These are phyloP conservation scores for Allium fistulosum DNA, from an alignment of 106 monocot genomes.

Conservation along the genomic window DNA sequence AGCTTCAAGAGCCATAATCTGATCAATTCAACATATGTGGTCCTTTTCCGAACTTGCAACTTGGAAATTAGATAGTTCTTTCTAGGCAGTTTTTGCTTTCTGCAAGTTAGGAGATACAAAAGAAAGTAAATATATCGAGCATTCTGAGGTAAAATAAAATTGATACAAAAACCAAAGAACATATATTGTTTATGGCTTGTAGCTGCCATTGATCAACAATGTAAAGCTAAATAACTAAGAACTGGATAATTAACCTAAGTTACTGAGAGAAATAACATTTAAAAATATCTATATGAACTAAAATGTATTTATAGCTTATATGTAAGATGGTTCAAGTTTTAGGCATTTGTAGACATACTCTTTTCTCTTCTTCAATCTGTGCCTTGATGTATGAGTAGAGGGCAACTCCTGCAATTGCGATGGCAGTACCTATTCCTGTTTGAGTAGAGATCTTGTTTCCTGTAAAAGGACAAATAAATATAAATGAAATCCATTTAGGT, in stretches of 20 bases:
- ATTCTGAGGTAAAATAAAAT: background rate
- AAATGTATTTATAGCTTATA: too few relatives aligned
- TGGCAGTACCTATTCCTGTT: constrained; percentile 91
- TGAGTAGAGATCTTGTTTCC: constrained; percentile 93
- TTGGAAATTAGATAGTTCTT: background rate
- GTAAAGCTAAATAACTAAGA: too few relatives aligned
- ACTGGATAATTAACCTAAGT: too few relatives aligned
- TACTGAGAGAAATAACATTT: too few relatives aligned
- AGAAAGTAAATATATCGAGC: background rate
- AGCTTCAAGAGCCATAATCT: background rate
- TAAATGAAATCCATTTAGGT: too few relatives aligned
- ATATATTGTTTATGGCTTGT: too few relatives aligned
- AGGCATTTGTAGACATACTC: constrained; percentile 36
- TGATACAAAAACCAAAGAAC: background rate
- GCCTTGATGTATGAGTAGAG: constrained; percentile 96
- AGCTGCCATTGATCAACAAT: too few relatives aligned
- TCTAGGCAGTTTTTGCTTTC: constrained; percentile 24
- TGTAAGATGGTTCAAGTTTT: too few relatives aligned
- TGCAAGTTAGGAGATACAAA: constrained; percentile 3
- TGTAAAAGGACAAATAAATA: constrained; percentile 17
- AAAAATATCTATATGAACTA: too few relatives aligned
- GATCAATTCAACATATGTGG: background rate
- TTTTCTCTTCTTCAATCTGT: constrained; percentile 93
- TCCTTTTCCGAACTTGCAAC: background rate
- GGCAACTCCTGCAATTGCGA: constrained; percentile 97